Conservation (phyloP, 1,139 yeast species). For the Citeromyces siamensis region DNA sequence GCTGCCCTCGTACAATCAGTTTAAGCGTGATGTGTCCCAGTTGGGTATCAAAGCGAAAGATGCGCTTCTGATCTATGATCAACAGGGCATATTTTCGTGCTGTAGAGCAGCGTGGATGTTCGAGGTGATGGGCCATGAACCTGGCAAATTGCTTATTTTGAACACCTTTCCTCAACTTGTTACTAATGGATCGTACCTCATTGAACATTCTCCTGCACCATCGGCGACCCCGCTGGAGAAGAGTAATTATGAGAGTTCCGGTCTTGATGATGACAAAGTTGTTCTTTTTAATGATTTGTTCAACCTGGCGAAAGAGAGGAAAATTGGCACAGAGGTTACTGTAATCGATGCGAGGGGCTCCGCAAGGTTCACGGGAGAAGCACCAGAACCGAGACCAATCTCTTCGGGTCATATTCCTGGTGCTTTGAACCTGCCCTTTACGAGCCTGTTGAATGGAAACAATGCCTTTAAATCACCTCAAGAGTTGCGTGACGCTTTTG, state of each 20-base stretch:
- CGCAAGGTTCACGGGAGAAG: constrained; percentile 64
- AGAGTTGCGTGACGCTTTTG: constrained; percentile 33
- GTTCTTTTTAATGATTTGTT: constrained; percentile 53
- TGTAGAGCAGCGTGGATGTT: constrained; percentile 93
- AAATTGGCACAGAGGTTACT: constrained; percentile 33
- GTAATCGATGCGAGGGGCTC: constrained; percentile 74
- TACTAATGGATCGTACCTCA: constrained; percentile 14
- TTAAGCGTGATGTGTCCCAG: constrained; percentile 36
- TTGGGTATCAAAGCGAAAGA: constrained; percentile 38
- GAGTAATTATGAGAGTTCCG: constrained; percentile 24
- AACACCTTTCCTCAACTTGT: constrained; percentile 52
- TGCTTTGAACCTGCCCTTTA: constrained; percentile 67
- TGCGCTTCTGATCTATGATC: constrained; percentile 72
- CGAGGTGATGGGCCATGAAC: constrained; percentile 58
- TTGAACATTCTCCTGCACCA: constrained; percentile 15
- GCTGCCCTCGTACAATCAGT: constrained; percentile 55
- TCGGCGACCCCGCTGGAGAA: constrained; percentile 14
- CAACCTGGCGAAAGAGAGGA: constrained; percentile 36
- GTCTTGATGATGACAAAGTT: constrained; percentile 33
- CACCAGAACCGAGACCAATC: constrained; percentile 78
- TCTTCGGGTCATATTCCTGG: constrained; percentile 87
- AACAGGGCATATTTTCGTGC: constrained; percentile 70
- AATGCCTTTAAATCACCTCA: constrained; percentile 36
- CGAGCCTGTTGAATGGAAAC: constrained; percentile 35
- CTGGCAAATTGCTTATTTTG: constrained; percentile 44